phyloP scores from a whole-genome alignment of 805 yeast genomes.

The Torulaspora microellipsoides region DNA sequence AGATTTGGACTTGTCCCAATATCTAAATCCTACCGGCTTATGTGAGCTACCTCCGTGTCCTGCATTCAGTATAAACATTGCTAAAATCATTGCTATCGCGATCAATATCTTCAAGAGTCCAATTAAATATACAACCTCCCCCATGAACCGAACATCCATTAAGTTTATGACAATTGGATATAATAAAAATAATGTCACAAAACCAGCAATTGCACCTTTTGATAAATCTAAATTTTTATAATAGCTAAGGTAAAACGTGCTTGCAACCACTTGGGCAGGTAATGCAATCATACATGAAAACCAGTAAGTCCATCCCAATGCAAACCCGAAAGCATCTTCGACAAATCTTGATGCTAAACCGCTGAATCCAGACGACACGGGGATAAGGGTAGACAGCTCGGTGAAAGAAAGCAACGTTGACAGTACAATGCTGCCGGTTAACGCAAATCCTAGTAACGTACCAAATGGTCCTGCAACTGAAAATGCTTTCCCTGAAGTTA shows the following conservation, averaged over 20 bases:
- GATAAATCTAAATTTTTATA: constrained; percentile 54
- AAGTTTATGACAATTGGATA: constrained; percentile 49
- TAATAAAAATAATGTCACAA: constrained; percentile 55
- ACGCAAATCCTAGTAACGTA: constrained; percentile 50
- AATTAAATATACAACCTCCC: constrained; percentile 65
- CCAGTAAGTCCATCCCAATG: constrained; percentile 61
- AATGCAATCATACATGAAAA: constrained; percentile 52
- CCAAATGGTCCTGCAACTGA: constrained; percentile 53
- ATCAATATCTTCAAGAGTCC: constrained; percentile 54
- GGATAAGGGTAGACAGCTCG: constrained; percentile 59
- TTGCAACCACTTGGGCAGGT: constrained; percentile 64
- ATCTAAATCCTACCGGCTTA: constrained; percentile 55
- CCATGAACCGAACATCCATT: constrained; percentile 66
- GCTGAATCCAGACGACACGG: constrained; percentile 59
- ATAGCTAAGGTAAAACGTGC: constrained; percentile 56
- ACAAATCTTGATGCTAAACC: constrained; percentile 60
- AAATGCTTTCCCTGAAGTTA: constrained; percentile 57
- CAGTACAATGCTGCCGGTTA: constrained; percentile 62
- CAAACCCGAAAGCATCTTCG: constrained; percentile 64
- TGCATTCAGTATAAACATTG: constrained; percentile 60
- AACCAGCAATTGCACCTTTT: constrained; percentile 52
- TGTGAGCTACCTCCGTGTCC: constrained; percentile 36
- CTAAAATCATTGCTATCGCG: constrained; percentile 50
- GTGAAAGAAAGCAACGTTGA: constrained; percentile 60
- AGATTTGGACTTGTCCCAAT: constrained; percentile 53